These are phyloP conservation scores for Micractinium conductrix DNA, from an alignment of 139 green algal species.

Conservation along the genomic window DNA sequence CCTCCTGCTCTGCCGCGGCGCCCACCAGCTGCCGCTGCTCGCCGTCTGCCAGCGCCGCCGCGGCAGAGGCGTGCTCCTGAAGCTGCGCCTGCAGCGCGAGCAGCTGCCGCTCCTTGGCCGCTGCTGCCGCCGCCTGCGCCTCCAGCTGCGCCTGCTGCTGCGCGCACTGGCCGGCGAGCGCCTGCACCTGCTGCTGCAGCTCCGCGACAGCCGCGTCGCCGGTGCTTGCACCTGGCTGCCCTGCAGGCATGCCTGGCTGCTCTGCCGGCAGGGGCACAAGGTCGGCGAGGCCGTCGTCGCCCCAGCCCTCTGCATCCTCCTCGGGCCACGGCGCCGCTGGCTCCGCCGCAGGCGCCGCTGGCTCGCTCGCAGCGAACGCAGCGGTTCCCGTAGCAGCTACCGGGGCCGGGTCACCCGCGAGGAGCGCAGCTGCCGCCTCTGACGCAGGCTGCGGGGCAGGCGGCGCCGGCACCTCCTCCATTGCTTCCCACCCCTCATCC, in stretches of 20 bases:
- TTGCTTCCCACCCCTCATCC: background rate
- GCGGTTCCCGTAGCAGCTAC: too few relatives aligned
- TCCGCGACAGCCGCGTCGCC: background rate
- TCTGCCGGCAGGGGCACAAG: background rate
- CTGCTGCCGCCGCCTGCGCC: background rate
- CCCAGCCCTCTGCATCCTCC: slow-evolving; percentile 15
- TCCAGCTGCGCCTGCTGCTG: slow-evolving; percentile 7
- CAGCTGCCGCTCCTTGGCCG: background rate
- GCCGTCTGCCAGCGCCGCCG: background rate
- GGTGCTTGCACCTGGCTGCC: background rate
- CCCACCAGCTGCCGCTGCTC: slow-evolving; percentile 9
- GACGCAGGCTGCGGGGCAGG: too few relatives aligned
- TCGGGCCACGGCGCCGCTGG: too few relatives aligned
- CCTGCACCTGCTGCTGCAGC: slow-evolving; percentile 29
- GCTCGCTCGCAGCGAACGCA: too few relatives aligned
- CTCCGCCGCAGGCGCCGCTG: too few relatives aligned
- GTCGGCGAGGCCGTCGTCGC: background rate
- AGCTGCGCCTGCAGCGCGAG: slow-evolving; percentile 14
- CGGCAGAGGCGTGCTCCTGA: background rate
- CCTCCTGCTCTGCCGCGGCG: slow-evolving; percentile 5
- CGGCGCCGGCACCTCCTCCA: background rate
- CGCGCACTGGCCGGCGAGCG: background rate
- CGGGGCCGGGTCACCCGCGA: too few relatives aligned
- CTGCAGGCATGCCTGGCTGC: background rate
- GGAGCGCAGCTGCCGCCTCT: too few relatives aligned